phyloP scores from a whole-genome alignment of 495 filamentous ascomycete species.

The Trichoderma parareesei region DNA sequence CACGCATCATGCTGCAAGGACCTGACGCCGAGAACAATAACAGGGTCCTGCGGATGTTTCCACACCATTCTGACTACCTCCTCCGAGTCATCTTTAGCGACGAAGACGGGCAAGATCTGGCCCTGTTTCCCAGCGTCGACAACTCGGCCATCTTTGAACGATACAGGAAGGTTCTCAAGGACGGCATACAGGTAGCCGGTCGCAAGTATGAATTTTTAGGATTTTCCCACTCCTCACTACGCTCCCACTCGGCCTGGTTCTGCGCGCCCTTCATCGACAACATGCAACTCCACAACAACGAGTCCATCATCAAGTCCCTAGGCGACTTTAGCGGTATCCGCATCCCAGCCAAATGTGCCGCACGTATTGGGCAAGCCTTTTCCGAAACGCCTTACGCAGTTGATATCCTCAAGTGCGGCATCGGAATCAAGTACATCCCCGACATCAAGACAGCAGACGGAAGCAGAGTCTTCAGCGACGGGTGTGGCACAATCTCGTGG shows the following conservation, averaged over 20 bases:
- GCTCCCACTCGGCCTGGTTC: slow-evolving; percentile 64
- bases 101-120: slow-evolving; percentile 59
- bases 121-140: slow-evolving; percentile 46
- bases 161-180: slow-evolving; percentile 49
- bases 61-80: slow-evolving; percentile 55
- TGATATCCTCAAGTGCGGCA: slow-evolving; percentile 24
- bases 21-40: slow-evolving; percentile 66
- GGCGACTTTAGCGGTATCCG: slow-evolving; percentile 58
- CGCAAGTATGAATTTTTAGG: slow-evolving; percentile 61
- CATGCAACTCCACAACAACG: slow-evolving; percentile 30
- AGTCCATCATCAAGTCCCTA: slow-evolving; percentile 48
- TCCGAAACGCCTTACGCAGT: slow-evolving; percentile 61
- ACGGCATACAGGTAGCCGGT: slow-evolving; percentile 55
- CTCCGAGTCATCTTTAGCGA: slow-evolving; percentile 55
- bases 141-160: slow-evolving; percentile 48
- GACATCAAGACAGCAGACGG: slow-evolving; percentile 31
- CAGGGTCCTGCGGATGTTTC: slow-evolving; percentile 63
- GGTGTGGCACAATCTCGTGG: slow-evolving; percentile 62
- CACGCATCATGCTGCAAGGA: slow-evolving; percentile 58
- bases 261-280: slow-evolving; percentile 57
- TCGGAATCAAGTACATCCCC: slow-evolving; percentile 26
- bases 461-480: slow-evolving; percentile 65
- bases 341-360: slow-evolving; percentile 67
- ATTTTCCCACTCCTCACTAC: slow-evolving; percentile 73
- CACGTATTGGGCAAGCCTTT: slow-evolving; percentile 76